These are phyloP conservation scores for Logfia minima DNA, from an alignment of 129 eudicot genomes.

Conservation along the genomic window DNA sequence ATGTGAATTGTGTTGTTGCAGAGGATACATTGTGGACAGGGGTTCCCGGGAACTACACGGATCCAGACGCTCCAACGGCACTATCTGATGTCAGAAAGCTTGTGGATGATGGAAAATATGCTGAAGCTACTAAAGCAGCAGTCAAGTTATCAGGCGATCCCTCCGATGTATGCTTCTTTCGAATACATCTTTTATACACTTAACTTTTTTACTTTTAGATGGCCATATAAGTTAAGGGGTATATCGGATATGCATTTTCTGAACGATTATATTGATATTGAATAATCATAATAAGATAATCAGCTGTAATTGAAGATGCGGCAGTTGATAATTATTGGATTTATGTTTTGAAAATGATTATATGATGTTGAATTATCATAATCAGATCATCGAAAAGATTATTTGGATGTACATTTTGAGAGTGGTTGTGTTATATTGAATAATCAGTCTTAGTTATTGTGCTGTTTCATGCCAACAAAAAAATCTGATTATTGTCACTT, in stretches of 20 bases:
- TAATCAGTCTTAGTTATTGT: not conserved
- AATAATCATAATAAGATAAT: not conserved
- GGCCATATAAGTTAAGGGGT: not conserved
- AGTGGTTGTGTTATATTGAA: not conserved
- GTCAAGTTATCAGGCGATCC: constrained; percentile 63
- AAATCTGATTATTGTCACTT: not conserved
- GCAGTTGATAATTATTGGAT: not conserved
- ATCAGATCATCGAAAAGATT: not conserved
- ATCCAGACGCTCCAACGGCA: constrained; percentile 59
- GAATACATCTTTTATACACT: not conserved
- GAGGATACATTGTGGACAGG: constrained; percentile 97
- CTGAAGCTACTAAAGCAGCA: constrained; percentile 74
- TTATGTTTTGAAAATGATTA: not conserved
- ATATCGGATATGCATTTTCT: not conserved
- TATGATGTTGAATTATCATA: not conserved
- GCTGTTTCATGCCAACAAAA: not conserved
- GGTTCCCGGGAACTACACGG: constrained; percentile 63
- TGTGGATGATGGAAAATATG: constrained; percentile 70
- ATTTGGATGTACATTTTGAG: not conserved
- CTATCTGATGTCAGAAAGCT: constrained; percentile 69
- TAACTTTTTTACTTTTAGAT: not conserved
- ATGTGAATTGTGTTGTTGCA: constrained; percentile 30
- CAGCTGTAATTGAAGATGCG: too few species aligned
- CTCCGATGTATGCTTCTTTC: constrained; percentile 52
- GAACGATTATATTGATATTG: not conserved